Evolutionary conservation across 2,329 filamentous ascomycete species (phyloP), one percentile per base, ranked within the genome.

Genomic region (Fusarium pseudocircinatum): DNA sequence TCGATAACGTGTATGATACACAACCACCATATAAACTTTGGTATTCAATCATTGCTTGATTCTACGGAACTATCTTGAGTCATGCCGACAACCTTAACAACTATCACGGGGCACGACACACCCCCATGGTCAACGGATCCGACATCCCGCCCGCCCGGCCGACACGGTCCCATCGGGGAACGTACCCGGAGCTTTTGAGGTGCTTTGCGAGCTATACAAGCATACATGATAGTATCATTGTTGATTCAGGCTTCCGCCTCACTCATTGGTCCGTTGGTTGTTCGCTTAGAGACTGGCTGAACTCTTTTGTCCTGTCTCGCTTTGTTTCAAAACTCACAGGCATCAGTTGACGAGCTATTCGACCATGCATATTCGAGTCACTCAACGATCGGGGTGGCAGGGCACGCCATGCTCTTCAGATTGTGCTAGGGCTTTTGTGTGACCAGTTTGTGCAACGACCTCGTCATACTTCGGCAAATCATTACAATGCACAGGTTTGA

Each of bases 141-240:
- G 64, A 63, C 32, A 50, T 72, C 63, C 74, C 65, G 65, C 43
- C 75, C 62, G 75, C 15, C 70, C 62, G 75, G 67, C 61, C 67
- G 60, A 67, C 62, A 72, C 63, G 66, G 73, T 53, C 71, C 70
- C 64, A 56, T 67, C 75, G 73, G 75, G 75, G 67, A 77, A 66
- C 60, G 52, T 62, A 67, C 60, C 75, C 73, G 63, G 58, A 49
- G 63, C 34, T 46, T 39, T 61, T 58, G 42, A 34, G 56, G 57
- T 40, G 61, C 58, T 64, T 71, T 71, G 53, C 54, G 39, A 60
- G 63, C 54, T 69, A 50, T 47, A 52, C 36, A 39, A 68, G 67
- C 52, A 63, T 52, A 54, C 52, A 63, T 42, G 57, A 39, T 47
- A 50, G 59, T 22, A 53, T 43, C 26, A 34, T 39, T 36, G 44